Evolutionary conservation across 2,329 filamentous ascomycete genomes (phyloP).

Genomic region (Torrubiellomyces zombiae): DNA sequence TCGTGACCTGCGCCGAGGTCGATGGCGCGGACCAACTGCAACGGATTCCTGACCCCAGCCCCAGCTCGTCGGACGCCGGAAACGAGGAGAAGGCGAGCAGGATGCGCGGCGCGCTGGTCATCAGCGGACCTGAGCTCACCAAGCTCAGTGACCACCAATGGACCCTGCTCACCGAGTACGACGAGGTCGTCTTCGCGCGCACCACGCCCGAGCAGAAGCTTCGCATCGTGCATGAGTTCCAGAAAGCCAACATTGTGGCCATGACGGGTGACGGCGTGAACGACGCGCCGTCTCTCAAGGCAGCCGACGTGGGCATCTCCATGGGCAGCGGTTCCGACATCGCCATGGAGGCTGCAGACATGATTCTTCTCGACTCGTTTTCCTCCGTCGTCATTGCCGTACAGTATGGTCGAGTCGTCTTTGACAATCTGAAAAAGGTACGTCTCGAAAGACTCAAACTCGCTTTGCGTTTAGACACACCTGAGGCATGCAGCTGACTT

Average conservation of each 20-base stretch:
- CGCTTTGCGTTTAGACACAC: too few species aligned
- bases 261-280: slow-evolving; percentile 86
- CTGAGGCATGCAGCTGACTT: neutral
- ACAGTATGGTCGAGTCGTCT: slow-evolving; percentile 57
- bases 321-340: slow-evolving; percentile 70
- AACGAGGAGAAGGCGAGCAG: slow-evolving; percentile 9
- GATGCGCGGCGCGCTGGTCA: slow-evolving; percentile 33
- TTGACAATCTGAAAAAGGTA: slow-evolving; percentile 60
- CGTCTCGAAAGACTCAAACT: too few species aligned
- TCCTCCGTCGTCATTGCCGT: slow-evolving; percentile 56
- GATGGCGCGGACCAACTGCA: slow-evolving; percentile 37
- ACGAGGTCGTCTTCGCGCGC: slow-evolving; percentile 57
- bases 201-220: slow-evolving; percentile 69
- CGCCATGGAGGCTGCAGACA: slow-evolving; percentile 64
- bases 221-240: slow-evolving; percentile 61
- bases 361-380: slow-evolving; percentile 65
- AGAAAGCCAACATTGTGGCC: slow-evolving; percentile 50
- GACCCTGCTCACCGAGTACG: slow-evolving; percentile 45
- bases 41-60: slow-evolving; percentile 10
- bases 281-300: slow-evolving; percentile 64
- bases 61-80: slow-evolving; percentile 5
- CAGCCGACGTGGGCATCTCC: slow-evolving; percentile 70
- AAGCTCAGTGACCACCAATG: slow-evolving; percentile 52
- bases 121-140: slow-evolving; percentile 50
- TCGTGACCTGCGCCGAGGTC: slow-evolving; percentile 40